Evolutionary conservation across 2,329 filamentous ascomycete genomes (phyloP), one percentile per base, ranked within the genome.

Genomic region (Clonostachys chloroleuca): DNA sequence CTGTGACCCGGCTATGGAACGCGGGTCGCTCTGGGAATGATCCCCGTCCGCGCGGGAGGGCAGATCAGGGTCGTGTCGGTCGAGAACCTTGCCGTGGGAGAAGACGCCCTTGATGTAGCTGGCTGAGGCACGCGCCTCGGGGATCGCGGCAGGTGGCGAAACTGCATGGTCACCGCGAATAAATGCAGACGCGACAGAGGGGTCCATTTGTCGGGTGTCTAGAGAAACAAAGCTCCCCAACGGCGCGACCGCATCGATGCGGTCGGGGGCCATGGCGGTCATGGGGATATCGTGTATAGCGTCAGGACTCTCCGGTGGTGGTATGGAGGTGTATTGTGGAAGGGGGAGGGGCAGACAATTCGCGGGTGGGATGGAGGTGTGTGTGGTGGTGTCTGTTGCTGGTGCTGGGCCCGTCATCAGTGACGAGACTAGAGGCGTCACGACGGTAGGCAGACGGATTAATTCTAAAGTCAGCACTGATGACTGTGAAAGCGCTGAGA

Each of bases 171-270:
- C 24, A 30, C 24, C 24, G 24, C 24, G 24, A 30, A 30, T 30
- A 30, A 30, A 30, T 30, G 24, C 24, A 30, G 24, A 30, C 24
- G 24, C 24, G 24, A 30, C 24, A 9, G 24, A 30, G 24, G 24
- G 24, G 24, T 30, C 24, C 24, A 30, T 30, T 30, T 30, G 24
- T 30, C 24, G 24, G 24, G 8, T 30, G 24, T 30, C 24, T 10
- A 30, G 24, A 30, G 57, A 54, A 50, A 56, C 58, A 50, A 52
- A 48, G 56, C 58, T 54, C 56, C 57, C 58, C 14, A 39, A 18
- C 7, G 36, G 36, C 36, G 36, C 36, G 36, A 39, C 14, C 36
- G 14, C 36, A 18, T 39, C 36, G 36, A n/a, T 39, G 36, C 36
- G 36, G 17, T 39, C 36, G 14, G 17, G 36, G 17, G 36, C 36